Evolutionary conservation across 2,329 filamentous ascomycete genomes (phyloP).

Genomic region (Sporothrix pseudoabietina): DNA sequence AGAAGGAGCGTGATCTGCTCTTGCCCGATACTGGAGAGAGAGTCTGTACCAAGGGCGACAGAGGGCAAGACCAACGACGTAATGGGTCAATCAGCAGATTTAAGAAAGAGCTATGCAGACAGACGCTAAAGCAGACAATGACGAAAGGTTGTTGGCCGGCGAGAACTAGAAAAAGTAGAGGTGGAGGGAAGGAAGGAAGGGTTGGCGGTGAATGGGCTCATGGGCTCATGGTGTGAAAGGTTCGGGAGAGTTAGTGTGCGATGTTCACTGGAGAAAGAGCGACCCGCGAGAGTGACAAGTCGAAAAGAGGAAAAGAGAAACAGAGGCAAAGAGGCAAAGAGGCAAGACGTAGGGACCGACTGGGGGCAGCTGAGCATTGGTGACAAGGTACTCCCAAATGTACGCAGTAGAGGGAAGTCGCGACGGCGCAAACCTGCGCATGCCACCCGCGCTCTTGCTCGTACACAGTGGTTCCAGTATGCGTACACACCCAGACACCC

Average conservation of each 20-base stretch:
- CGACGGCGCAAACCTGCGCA: neutral
- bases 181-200: neutral
- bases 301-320: neutral
- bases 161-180: slow-evolving; percentile 4
- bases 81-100: slow-evolving; percentile 3
- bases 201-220: neutral
- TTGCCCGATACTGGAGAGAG: slow-evolving; percentile 8
- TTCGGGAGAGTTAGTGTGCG: neutral
- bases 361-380: neutral
- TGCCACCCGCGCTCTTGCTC: neutral
- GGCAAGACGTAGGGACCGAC: neutral
- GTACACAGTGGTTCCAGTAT: neutral
- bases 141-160: slow-evolving; percentile 4
- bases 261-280: neutral
- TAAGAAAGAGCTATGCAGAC: neutral
- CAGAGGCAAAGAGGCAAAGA: neutral
- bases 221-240: neutral
- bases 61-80: slow-evolving; percentile 18
- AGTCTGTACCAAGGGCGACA: neutral
- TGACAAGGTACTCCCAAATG: neutral
- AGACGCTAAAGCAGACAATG: slow-evolving; percentile 11
- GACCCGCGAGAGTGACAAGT: neutral
- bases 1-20: slow-evolving; percentile 23
- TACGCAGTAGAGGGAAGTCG: neutral
- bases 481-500: no score